phyloP scores from a whole-genome alignment of 2,329 filamentous ascomycete species.

The Sporothrix brasiliensis region DNA sequence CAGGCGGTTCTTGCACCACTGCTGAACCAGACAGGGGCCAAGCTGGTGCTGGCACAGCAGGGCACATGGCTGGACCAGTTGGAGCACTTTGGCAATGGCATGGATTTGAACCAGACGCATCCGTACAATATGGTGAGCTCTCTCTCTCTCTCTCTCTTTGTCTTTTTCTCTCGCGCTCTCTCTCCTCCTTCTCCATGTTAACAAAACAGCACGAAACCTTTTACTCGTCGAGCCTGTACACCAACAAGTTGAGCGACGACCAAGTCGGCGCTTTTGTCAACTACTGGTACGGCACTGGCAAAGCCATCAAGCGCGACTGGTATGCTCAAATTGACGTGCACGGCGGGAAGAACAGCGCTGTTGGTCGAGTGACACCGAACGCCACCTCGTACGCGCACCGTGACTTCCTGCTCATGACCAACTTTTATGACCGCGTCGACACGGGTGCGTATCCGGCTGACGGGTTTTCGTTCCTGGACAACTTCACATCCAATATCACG shows the following conservation, averaged over 20 bases:
- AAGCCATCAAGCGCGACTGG: conserved; percentile 46
- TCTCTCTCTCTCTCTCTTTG: not conserved
- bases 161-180: too few species aligned
- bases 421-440: conserved; percentile 51
- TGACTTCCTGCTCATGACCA: conserved; percentile 54
- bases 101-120: conserved; percentile 41
- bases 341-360: conserved; percentile 47
- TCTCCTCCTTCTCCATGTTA: not conserved
- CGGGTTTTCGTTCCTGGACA: conserved; percentile 43
- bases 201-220: conserved; percentile 47
- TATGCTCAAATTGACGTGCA: conserved; percentile 50
- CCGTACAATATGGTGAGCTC: conserved; percentile 39
- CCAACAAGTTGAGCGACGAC: conserved; percentile 44
- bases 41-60: conserved; percentile 41
- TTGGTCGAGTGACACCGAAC: conserved; percentile 40
- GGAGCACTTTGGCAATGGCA: conserved; percentile 42
- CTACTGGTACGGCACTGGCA: conserved; percentile 48
- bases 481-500: conserved; percentile 45
- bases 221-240: conserved; percentile 48
- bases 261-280: conserved; percentile 46
- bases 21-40: conserved; percentile 43
- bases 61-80: conserved; percentile 43
- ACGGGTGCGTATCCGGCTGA: conserved; percentile 41
- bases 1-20: conserved; percentile 43
- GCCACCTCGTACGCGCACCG: conserved; percentile 48